Conservation (phyloP, 768 basidiomycete genomes). For the Lactifluus hygrophoroides region DNA sequence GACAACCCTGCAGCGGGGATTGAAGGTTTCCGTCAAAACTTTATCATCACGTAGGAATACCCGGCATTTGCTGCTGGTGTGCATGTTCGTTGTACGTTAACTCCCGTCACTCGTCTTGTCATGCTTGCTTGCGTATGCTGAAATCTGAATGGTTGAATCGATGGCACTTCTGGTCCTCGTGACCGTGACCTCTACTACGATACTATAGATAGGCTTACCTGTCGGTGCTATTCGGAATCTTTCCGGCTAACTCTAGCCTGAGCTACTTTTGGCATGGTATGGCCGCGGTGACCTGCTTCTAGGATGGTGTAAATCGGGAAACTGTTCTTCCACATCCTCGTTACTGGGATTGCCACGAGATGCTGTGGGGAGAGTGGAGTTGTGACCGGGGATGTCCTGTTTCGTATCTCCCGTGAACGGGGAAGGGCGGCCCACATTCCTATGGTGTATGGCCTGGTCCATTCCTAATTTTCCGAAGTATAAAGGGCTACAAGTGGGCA, state of each 20-base stretch:
- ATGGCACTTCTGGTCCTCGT: background rate
- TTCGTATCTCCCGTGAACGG: background rate
- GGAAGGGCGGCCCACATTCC: no score
- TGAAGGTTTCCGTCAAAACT: background rate
- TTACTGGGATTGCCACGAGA: background rate
- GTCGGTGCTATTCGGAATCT: background rate
- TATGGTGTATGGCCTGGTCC: background rate
- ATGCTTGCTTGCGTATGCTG: background rate
- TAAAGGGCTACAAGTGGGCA: background rate
- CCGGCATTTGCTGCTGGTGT: no score
- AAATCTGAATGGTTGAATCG: background rate
- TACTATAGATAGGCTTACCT: background rate
- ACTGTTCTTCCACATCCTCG: background rate
- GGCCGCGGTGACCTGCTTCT: background rate
- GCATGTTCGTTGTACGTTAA: background rate
- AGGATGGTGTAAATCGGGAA: background rate
- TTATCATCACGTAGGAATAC: no score
- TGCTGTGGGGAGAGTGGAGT: background rate
- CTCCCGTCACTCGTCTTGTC: background rate
- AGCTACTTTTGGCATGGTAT: background rate
- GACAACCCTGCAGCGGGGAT: background rate
- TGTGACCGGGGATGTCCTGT: background rate
- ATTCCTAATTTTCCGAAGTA: background rate
- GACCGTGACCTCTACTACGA: background rate
- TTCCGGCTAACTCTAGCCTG: background rate